Conservation (phyloP, 495 filamentous ascomycete species). For the Penicillium fimorum region DNA sequence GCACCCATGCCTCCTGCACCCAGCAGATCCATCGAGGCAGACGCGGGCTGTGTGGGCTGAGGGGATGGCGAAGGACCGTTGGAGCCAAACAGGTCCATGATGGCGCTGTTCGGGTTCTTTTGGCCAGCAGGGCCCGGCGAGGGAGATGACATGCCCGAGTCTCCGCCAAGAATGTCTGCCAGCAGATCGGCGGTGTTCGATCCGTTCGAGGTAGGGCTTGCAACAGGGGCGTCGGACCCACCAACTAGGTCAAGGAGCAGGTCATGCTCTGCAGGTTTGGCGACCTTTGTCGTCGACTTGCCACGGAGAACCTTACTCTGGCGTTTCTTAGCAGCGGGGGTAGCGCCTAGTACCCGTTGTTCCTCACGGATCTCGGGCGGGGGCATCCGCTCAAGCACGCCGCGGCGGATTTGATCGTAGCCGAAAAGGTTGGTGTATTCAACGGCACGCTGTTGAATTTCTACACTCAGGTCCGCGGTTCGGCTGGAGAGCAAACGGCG, state of each 20-base stretch:
- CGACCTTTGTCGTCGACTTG: slow-evolving; percentile 71
- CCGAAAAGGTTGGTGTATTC: slow-evolving; percentile 93
- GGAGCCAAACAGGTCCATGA: slow-evolving; percentile 77
- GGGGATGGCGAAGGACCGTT: slow-evolving; percentile 43
- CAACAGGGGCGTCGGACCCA: slow-evolving; percentile 61
- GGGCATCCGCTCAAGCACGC: slow-evolving; percentile 96
- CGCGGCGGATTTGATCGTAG: slow-evolving; percentile 80
- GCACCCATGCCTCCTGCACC: slow-evolving; percentile 41
- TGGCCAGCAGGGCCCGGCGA: slow-evolving; percentile 52
- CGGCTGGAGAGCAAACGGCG: slow-evolving; percentile 72
- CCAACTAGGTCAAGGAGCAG: slow-evolving; percentile 91
- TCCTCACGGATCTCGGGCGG: slow-evolving; percentile 94
- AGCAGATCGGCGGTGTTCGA: slow-evolving; percentile 81
- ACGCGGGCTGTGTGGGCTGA: slow-evolving; percentile 32
- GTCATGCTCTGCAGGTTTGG: slow-evolving; percentile 84
- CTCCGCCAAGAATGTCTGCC: slow-evolving; percentile 70
- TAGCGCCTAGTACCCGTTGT: slow-evolving; percentile 84
- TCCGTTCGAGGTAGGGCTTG: slow-evolving; percentile 57
- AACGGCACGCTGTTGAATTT: slow-evolving; percentile 92
- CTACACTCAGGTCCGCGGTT: slow-evolving; percentile 82
- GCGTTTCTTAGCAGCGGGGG: slow-evolving; percentile 70
- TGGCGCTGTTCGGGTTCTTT: slow-evolving; percentile 59
- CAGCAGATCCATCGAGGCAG: slow-evolving; percentile 51
- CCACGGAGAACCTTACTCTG: slow-evolving; percentile 67
- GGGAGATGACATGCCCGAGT: slow-evolving; percentile 52